These are phyloP conservation scores for Pichia heedii DNA, from an alignment of 805 yeast species.

Conservation along the genomic window DNA sequence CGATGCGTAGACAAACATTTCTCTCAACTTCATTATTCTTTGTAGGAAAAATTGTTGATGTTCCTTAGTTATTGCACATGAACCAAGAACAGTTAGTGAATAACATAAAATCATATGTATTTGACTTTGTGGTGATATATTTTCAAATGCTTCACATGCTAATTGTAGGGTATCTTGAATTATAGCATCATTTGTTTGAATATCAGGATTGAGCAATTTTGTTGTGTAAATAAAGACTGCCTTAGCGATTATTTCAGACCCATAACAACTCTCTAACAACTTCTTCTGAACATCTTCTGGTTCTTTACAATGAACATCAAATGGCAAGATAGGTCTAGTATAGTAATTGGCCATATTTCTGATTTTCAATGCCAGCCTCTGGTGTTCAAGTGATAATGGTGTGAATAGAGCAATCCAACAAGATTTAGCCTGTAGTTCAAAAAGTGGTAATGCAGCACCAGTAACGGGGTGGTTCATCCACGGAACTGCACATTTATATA, in stretches of 20 bases:
- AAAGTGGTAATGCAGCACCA: constrained; percentile 31
- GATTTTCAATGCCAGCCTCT: constrained; percentile 1
- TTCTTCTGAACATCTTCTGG: constrained; percentile 13
- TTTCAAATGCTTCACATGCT: constrained; percentile 7
- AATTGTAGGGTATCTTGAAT: constrained; percentile 7
- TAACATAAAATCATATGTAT: constrained; percentile 11
- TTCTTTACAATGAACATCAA: constrained; percentile 8
- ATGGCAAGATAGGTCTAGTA: constrained; percentile 12
- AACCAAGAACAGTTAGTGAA: constrained; percentile 16
- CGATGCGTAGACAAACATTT: background rate
- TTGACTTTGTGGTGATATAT: constrained; percentile 12
- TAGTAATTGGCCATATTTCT: constrained; percentile 10
- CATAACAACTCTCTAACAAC: constrained; percentile 15
- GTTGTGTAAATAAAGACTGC: constrained; percentile 11
- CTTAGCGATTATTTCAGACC: constrained; percentile 11
- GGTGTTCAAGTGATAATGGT: constrained; percentile 9
- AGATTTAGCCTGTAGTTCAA: constrained; percentile 31
- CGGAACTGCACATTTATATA: constrained; percentile 25
- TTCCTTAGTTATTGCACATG: constrained; percentile 6
- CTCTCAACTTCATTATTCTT: background rate
- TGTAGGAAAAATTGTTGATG: constrained; percentile 12
- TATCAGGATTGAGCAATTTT: constrained; percentile 10
- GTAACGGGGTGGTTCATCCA: constrained; percentile 37
- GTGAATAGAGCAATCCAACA: constrained; percentile 25
- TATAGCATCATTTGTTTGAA: constrained; percentile 1